A percentile compares a stretch with the other conserved stretches of the same genome.
Evolutionary conservation across 768 basidiomycete genomes (phyloP).

Genomic region (Russula earlei): DNA sequence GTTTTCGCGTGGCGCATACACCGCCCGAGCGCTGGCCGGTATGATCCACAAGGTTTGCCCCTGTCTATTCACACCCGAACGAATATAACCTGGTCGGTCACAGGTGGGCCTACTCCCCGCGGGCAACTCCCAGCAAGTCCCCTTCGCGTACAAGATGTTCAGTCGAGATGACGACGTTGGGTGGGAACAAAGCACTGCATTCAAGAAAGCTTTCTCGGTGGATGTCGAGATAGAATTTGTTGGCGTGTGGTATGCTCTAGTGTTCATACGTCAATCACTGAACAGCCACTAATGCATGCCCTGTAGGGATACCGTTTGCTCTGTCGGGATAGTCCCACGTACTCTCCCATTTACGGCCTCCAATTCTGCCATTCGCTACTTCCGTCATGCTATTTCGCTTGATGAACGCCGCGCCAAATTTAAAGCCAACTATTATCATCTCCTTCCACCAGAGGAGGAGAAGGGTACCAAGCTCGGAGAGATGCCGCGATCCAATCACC

Average conservation of each 20-base stretch:
- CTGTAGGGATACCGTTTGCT: conserved; percentile 57
- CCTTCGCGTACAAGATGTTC: conserved; percentile 74
- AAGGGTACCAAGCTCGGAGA: conserved; percentile 33
- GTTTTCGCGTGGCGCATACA: conserved; percentile 69
- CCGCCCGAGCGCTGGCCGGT: conserved; percentile 58
- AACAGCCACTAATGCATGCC: background rate
- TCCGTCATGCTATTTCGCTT: conserved; percentile 61
- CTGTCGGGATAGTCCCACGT: conserved; percentile 55
- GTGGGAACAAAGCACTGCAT: conserved; percentile 29
- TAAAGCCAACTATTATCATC: conserved; percentile 26
- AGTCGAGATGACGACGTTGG: conserved; percentile 44
- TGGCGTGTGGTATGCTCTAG: conserved; percentile 51
- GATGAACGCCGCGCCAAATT: conserved; percentile 60
- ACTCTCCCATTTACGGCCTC: conserved; percentile 56
- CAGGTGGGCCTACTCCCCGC: conserved; percentile 62
- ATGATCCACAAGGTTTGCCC: conserved; percentile 55
- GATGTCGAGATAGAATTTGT: conserved; percentile 65
- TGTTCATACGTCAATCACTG: background rate
- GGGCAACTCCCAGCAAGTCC: conserved; percentile 64
- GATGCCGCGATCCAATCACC: no score
- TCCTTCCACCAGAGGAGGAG: conserved; percentile 29
- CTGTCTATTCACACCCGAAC: no score
- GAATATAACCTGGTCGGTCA: background rate
- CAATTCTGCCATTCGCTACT: conserved; percentile 49
- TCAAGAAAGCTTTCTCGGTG: conserved; percentile 67